Evolutionary conservation across 2,329 filamentous ascomycete genomes (phyloP), one percentile per base, ranked within the genome.

Genomic region (Alternaria sp.): DNA sequence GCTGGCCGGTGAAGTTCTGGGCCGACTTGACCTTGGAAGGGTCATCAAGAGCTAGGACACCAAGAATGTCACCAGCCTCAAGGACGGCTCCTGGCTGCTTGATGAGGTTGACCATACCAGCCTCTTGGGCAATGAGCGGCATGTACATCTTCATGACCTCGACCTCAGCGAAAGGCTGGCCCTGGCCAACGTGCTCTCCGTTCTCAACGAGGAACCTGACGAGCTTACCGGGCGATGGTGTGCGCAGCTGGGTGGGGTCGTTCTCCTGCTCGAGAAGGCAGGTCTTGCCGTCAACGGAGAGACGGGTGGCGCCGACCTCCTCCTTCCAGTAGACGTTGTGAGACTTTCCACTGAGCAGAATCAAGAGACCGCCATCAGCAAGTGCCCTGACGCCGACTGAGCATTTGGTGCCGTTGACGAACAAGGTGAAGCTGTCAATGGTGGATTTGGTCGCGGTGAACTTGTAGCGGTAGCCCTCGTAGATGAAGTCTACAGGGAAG

Each of bases 141-240:
- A 99, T 99, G 87, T 98, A 98, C 96, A 99, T 99, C 88, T 99
- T 99, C 96, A 99, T 99, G 82, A 99, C 96, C 83, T 99, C 96
- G 44, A 99, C 95, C 81, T 99, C 96, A 59, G 96, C 96, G 77
- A 93, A 99, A 32, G 95, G 86, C 81, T 98, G 92, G 61, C 95
- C 95, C 73, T 96, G 93, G 81, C 89, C 91, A 81, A 99, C 89
- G 80, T 99, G 96, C 72, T 93, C 88, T 65, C 96, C 96, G 76
- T 97, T 98, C 81, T 97, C 96, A 3, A 99, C 92, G 1, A 93
- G 92, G 82, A 96, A 99, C 84, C 97, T 97, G 84, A 99, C 95
- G 36, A 99, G 90, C 85, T 99, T 99, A 81, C 96, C 96, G 50
- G 96, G 96, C 66, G 92, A 96, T 45, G 96, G 96, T 4, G 94